Base-by-base conservation (phyloP, 257 asterid genomes). In the Marsdenia floribunda region DNA sequence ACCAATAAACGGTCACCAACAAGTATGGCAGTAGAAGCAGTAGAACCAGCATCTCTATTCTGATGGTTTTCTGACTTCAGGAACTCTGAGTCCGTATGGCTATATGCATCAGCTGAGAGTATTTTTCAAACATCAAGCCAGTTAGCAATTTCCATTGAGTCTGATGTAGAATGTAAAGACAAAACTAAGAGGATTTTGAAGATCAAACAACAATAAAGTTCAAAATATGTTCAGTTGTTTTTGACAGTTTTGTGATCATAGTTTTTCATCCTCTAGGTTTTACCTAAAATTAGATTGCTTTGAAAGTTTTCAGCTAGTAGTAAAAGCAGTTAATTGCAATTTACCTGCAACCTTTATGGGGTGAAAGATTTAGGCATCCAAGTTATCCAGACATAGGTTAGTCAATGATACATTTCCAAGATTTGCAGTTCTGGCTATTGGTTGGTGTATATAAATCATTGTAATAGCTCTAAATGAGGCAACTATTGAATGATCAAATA, bases 11-110 rank as follows among this genome's bases (percentile, higher is more conserved):
- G 97, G 73, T 89, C 89, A 42, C 98, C 99, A 60, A 94, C 98
- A 57, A 94, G 99, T 63, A 94, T 92, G 61, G 99, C 99, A 71
- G 99, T 94, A 49, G 99, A 94, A 79, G 99, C 99, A 78, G 99
- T 94, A 7, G 99, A 94, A 53, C 99, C 99, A 79, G 99, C 98
- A 82, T 94, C 98, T 70, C 92, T 88, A 76, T 89, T 88, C 80
- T 92, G 97, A 83, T 66, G 86, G 80, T 87, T 87, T 79, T 94
- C 99, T 0, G 92, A 92, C 83, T 94, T 90, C 85, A 94, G 86
- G 79, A 94, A 94, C 77, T 94, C 99, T 0, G 99, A 89, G 82
- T 94, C 99, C 13, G 99, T 94, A 33, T 88, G 93, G 73, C 83
- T 86, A 83, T 90, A 94, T 13, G 99, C 93, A 75, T 92, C 98